These are phyloP conservation scores for Diaporthe nobilis DNA, from an alignment of 2,329 filamentous ascomycete genomes.

Conservation along the genomic window DNA sequence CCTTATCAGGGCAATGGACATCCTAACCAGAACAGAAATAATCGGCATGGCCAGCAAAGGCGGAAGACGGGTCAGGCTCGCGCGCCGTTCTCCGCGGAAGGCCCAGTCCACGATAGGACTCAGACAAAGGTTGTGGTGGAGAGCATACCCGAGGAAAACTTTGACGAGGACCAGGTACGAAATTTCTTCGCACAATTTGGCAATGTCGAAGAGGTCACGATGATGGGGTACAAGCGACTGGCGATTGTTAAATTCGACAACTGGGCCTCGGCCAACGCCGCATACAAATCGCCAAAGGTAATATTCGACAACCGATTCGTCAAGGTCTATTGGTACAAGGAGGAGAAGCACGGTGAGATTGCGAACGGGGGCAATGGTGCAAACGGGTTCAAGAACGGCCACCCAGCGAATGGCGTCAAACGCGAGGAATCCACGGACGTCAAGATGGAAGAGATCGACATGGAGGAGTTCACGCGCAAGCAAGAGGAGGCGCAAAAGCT, in stretches of 20 bases:
- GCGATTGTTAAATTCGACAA: conserved; percentile 79
- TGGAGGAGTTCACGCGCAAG: conserved; percentile 76
- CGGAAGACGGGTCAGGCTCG: conserved; percentile 53
- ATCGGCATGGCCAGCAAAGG: conserved; percentile 53
- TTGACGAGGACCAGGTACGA: conserved; percentile 75
- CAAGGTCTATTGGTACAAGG: conserved; percentile 84
- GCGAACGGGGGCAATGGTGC: conserved; percentile 47
- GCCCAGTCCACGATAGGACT: conserved; percentile 72
- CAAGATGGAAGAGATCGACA: conserved; percentile 66
- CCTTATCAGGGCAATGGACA: conserved; percentile 44
- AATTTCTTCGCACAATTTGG: conserved; percentile 82
- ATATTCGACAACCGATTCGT: conserved; percentile 91
- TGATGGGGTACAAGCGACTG: conserved; percentile 76
- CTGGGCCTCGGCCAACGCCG: conserved; percentile 76
- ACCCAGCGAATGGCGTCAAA: conserved; percentile 44
- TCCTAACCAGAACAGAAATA: conserved; percentile 51
- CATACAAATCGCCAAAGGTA: conserved; percentile 82
- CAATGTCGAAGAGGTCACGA: conserved; percentile 71
- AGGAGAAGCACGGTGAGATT: conserved; percentile 57
- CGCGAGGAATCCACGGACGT: conserved; percentile 54
- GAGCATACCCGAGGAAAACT: conserved; percentile 80
- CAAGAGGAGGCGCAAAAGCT: conserved; percentile 81
- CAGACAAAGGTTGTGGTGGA: conserved; percentile 82
- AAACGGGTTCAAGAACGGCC: conserved; percentile 50
- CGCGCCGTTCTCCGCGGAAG: conserved; percentile 75